Conservation (phyloP, 2,329 filamentous ascomycete genomes). For the Hymenoscyphus fructigenus region DNA sequence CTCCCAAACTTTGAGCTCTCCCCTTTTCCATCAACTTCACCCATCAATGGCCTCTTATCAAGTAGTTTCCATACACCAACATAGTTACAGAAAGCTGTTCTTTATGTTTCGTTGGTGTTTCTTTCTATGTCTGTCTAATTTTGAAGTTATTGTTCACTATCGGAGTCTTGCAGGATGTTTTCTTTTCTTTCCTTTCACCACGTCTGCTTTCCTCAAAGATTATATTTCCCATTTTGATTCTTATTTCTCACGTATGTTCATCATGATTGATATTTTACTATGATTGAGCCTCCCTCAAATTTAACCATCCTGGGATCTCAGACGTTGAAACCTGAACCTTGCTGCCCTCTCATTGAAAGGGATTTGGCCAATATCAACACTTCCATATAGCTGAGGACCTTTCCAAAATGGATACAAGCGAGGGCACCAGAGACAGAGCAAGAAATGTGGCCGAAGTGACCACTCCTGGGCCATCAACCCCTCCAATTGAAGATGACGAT, state of each 20-base stretch:
- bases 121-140: neutral
- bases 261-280: neutral
- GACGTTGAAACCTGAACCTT: neutral
- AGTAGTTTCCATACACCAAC: neutral
- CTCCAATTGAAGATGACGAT: constrained; percentile 38
- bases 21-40: neutral
- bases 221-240: neutral
- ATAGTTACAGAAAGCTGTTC: neutral
- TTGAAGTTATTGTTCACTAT: neutral
- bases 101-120: neutral
- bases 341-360: neutral
- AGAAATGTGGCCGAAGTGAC: neutral
- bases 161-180: neutral
- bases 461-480: neutral
- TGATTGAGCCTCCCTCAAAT: neutral
- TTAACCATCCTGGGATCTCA: neutral
- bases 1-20: neutral
- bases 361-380: neutral
- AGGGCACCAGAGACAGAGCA: neutral
- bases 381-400: neutral
- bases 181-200: neutral
- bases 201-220: neutral
- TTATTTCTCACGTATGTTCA: neutral
- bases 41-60: neutral
- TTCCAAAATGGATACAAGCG: neutral